phyloP scores from a whole-genome alignment of 2,329 filamentous ascomycete genomes.

The Calycina marina region DNA sequence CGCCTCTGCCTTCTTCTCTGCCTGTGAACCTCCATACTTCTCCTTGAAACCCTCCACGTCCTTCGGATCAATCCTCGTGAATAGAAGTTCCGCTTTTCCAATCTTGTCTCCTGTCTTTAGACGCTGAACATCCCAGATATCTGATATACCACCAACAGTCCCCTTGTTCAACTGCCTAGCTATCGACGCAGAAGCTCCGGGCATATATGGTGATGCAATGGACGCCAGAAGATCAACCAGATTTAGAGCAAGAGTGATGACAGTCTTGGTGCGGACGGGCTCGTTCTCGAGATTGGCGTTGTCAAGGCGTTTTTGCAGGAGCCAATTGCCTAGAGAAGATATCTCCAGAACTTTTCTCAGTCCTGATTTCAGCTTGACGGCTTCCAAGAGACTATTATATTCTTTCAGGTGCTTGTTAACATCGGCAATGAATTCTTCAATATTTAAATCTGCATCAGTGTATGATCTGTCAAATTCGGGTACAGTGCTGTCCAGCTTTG shows the following conservation, averaged over 20 bases:
- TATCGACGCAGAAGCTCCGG: constrained; percentile 61
- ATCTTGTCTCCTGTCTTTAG: constrained; percentile 66
- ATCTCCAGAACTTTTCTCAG: constrained; percentile 52
- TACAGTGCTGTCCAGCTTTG: constrained; percentile 53
- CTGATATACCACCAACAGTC: constrained; percentile 45
- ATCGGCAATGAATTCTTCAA: constrained; percentile 31
- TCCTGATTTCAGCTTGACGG: constrained; percentile 54
- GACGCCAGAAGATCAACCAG: constrained; percentile 69
- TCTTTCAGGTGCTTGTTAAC: constrained; percentile 51
- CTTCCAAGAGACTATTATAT: constrained; percentile 55
- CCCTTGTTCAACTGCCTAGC: constrained; percentile 58
- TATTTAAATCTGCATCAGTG: constrained; percentile 37
- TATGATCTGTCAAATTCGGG: constrained; percentile 44
- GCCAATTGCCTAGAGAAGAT: constrained; percentile 46
- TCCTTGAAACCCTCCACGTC: constrained; percentile 76
- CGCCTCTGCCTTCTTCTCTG: constrained; percentile 47
- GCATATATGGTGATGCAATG: constrained; percentile 74
- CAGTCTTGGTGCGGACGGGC: constrained; percentile 25
- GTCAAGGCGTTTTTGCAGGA: constrained; percentile 33
- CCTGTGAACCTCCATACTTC: constrained; percentile 53
- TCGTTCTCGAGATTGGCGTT: constrained; percentile 25
- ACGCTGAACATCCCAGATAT: constrained; percentile 45
- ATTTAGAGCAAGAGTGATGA: constrained; percentile 67
- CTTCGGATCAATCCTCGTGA: constrained; percentile 67
- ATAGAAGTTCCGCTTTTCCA: constrained; percentile 64